Conservation (phyloP, 179 eudicot genomes). For the Amaranthus tricolor region DNA sequence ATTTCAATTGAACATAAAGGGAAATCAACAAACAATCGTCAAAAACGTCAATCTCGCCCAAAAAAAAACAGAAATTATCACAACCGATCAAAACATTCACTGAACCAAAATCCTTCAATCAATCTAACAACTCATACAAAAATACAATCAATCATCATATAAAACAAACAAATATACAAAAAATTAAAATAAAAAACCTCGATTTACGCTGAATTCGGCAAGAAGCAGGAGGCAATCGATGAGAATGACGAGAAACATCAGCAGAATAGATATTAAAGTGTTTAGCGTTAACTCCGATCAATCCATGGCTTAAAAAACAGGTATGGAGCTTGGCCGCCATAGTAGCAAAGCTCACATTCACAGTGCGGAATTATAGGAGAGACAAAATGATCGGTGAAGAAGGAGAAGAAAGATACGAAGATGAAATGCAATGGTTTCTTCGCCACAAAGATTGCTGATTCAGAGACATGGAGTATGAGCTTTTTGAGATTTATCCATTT, state of each 20-base stretch:
- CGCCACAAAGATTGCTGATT: neutral
- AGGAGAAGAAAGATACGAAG: neutral
- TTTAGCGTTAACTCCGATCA: conserved; percentile 5
- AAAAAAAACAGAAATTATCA: neutral
- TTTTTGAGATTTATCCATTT: neutral
- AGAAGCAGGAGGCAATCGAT: conserved; percentile 32
- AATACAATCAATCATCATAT: neutral
- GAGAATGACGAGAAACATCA: conserved; percentile 14
- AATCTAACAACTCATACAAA: neutral
- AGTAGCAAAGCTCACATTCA: neutral
- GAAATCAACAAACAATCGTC: neutral
- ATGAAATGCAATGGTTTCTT: conserved; percentile 8
- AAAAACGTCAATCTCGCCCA: neutral
- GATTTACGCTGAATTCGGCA: conserved; percentile 54
- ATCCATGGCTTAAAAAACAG: conserved; percentile 11
- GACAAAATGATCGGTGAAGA: neutral
- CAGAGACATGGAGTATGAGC: neutral
- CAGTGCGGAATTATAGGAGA: neutral
- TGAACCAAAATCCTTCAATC: neutral
- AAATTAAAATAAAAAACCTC: conserved; percentile 34
- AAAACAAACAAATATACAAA: neutral
- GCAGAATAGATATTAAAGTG: neutral
- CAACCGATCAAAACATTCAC: neutral
- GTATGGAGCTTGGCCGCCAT: conserved; percentile 13
- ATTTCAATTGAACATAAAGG: neutral